Conservation (phyloP, 345 rosid genomes). For the Iberis pinnata region DNA sequence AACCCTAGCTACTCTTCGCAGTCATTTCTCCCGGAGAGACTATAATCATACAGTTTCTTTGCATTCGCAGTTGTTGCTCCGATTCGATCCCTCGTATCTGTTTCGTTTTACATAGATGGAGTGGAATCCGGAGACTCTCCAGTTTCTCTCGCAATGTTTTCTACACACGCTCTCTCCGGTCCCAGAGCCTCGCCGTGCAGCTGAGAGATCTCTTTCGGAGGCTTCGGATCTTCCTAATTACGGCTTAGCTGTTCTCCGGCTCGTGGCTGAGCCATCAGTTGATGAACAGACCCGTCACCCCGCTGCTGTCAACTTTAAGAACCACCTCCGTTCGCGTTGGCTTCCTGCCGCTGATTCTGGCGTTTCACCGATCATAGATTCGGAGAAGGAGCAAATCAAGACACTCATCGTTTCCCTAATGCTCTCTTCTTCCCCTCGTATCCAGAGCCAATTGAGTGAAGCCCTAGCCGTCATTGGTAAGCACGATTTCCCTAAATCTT, state of each 20-base stretch:
- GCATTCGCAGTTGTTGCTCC: conserved; percentile 15
- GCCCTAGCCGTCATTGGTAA: conserved; percentile 81
- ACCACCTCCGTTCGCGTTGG: conserved; percentile 88
- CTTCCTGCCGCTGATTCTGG: conserved; percentile 38
- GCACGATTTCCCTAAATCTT: conserved; percentile 80
- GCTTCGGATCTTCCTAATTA: conserved; percentile 64
- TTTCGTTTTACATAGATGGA: conserved; percentile 36
- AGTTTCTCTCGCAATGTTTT: conserved; percentile 74
- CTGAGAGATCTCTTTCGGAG: conserved; percentile 54
- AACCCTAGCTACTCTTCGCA: conserved; percentile 29
- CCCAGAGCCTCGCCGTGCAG: conserved; percentile 79
- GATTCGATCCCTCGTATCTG: conserved; percentile 6
- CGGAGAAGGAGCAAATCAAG: conserved; percentile 87
- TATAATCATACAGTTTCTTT: background rate
- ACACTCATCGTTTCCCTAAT: conserved; percentile 69
- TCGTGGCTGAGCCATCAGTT: conserved; percentile 62
- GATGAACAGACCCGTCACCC: conserved; percentile 92
- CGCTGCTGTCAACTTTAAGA: conserved; percentile 91
- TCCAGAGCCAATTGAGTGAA: conserved; percentile 93
- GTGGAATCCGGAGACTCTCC: conserved; percentile 57
- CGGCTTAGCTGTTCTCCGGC: conserved; percentile 72
- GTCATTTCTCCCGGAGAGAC: conserved; percentile 14
- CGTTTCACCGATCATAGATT: conserved; percentile 39
- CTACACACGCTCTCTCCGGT: conserved; percentile 67
- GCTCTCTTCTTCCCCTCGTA: conserved; percentile 67